These are phyloP conservation scores for Cordyceps javanica DNA, from an alignment of 2,329 filamentous ascomycete genomes.

Conservation along the genomic window DNA sequence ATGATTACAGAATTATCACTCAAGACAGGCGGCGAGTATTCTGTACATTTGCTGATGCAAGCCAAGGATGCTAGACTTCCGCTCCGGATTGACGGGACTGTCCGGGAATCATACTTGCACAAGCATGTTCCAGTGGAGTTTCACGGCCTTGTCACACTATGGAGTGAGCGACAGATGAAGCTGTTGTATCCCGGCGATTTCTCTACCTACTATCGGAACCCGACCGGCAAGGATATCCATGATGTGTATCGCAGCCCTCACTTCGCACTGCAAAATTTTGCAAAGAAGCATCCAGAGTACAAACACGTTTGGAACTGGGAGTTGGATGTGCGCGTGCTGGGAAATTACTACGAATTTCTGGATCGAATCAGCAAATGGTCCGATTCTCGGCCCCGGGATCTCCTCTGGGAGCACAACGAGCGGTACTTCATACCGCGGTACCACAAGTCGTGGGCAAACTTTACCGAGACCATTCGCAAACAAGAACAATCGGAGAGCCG, in stretches of 20 bases:
- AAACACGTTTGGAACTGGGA: constrained; percentile 66
- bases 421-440: constrained; percentile 69
- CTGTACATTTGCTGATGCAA: constrained; percentile 76
- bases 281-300: constrained; percentile 56
- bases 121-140: constrained; percentile 66
- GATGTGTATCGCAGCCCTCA: constrained; percentile 64
- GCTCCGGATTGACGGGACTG: constrained; percentile 70
- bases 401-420: constrained; percentile 69
- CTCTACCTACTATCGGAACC: constrained; percentile 57
- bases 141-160: constrained; percentile 71
- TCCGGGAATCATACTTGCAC: constrained; percentile 63
- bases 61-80: constrained; percentile 72
- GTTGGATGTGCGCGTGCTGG: constrained; percentile 60
- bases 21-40: constrained; percentile 73
- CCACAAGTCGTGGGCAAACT: constrained; percentile 68
- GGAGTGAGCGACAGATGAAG: constrained; percentile 80
- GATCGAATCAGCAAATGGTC: constrained; percentile 61
- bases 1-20: constrained; percentile 73
- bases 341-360: constrained; percentile 67
- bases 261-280: constrained; percentile 58
- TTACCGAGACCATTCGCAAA: constrained; percentile 56
- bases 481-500: constrained; percentile 42
- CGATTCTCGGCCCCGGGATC: constrained; percentile 58
- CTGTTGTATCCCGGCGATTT: constrained; percentile 68
- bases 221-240: constrained; percentile 52